These are phyloP conservation scores for Serendipita indica DNA, from an alignment of 768 basidiomycete genomes.

Conservation along the genomic window DNA sequence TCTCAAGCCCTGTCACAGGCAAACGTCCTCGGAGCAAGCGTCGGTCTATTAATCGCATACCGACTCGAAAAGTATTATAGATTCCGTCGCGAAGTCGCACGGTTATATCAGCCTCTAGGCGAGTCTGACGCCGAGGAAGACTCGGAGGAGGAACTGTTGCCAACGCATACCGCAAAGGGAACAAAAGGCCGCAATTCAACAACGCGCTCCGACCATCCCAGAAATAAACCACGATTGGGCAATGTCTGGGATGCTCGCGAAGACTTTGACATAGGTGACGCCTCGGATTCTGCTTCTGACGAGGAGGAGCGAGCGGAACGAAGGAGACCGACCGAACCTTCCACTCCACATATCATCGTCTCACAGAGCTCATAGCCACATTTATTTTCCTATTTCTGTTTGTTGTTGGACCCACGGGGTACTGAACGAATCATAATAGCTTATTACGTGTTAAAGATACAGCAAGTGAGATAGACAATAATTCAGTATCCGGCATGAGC, in stretches of 20 bases:
- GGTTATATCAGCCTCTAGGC: slow-evolving; percentile 60
- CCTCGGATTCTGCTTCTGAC: slow-evolving; percentile 35
- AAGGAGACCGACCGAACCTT: slow-evolving; percentile 16
- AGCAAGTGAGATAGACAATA: neutral
- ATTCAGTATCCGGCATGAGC: neutral
- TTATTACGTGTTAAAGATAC: too few relatives aligned
- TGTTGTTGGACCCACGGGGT: neutral
- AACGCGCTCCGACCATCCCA: too few relatives aligned
- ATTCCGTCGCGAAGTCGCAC: slow-evolving; percentile 60
- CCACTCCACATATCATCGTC: slow-evolving; percentile 15
- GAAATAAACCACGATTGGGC: slow-evolving; percentile 27
- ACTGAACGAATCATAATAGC: neutral
- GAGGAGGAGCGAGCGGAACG: slow-evolving; percentile 25
- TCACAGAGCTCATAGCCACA: neutral
- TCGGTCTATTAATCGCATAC: slow-evolving; percentile 53
- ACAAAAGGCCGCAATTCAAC: slow-evolving; percentile 29
- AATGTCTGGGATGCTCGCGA: slow-evolving; percentile 67
- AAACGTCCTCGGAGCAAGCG: slow-evolving; percentile 55
- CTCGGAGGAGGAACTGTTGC: slow-evolving; percentile 23
- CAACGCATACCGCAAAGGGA: slow-evolving; percentile 35
- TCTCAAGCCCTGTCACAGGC: slow-evolving; percentile 48
- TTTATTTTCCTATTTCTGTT: neutral
- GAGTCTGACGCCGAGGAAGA: slow-evolving; percentile 14
- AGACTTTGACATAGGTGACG: slow-evolving; percentile 55
- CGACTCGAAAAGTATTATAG: slow-evolving; percentile 64